Evolutionary conservation across 768 basidiomycete genomes (phyloP), one percentile per base, ranked within the genome.

Genomic region (Hygrocybe coccinea): DNA sequence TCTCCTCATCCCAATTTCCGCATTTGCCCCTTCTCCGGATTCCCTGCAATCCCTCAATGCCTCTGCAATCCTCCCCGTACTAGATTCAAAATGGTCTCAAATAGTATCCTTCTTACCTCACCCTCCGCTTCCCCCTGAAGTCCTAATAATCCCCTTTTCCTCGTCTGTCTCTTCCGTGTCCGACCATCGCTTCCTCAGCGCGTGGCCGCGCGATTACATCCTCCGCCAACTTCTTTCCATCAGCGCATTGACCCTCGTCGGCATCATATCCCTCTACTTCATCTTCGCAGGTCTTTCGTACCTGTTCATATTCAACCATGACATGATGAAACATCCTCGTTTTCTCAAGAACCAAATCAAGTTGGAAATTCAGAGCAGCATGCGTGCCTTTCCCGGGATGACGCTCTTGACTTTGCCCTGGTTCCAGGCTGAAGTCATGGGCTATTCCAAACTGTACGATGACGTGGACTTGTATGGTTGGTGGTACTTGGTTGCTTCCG

Each of bases 251-350:
- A 95, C 93, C 1, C 71, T 89, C 52, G 62, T 91, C 56, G 94
- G 94, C 57, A 89, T 95, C 56, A 81, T 87, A 62, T 21, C 85
- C 48, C 79, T 99, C 46, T 99, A 99, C 71, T 94, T 97, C 72
- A 50, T 87, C 22, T 88, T 97, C 62, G 94, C 93, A n/a, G 74
- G 79, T 41, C 70, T 90, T 22, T 93, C 92, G 2, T 99, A 91
- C 73, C 71, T 71, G 43, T 85, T 79, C 71, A 83, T 98, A 54
- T 99, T 97, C 81, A 93, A 98, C 73, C 88, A 89, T 65, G 89
- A 87, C 19, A 97, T 89, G 92, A 95, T 89, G 87, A 78, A 80
- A 33, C 97, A 99, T 72, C 97, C 97, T 0, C 82, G 90, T 29
- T 99, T 95, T 74, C 76, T 97, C 44, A 87, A 90, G 66, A 83